Conservation (phyloP, 2,329 filamentous ascomycete genomes). For the Aschersonia sp. region DNA sequence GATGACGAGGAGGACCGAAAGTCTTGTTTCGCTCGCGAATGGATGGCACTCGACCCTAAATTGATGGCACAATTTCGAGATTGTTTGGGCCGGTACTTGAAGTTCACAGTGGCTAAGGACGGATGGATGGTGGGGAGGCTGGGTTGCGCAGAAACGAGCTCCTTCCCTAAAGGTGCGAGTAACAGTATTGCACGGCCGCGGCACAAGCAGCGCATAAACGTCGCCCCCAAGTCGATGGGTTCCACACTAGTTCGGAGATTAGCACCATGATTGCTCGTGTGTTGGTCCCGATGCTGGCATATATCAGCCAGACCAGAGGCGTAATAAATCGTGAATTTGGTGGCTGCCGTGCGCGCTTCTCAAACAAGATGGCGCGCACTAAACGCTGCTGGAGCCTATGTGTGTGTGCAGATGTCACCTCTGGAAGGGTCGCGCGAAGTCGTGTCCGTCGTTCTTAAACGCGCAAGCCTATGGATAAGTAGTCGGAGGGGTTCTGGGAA, state of each 20-base stretch:
- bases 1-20: background rate
- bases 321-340: background rate
- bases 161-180: too few species aligned
- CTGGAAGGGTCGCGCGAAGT: too few species aligned
- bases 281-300: background rate
- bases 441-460: too few species aligned
- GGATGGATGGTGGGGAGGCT: background rate
- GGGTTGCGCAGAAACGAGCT: background rate
- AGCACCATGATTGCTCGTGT: background rate
- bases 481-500: too few species aligned
- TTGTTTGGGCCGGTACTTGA: background rate
- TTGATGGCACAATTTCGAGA: background rate
- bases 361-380: too few species aligned
- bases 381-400: too few species aligned
- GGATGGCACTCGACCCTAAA: too few species aligned
- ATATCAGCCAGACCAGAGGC: background rate
- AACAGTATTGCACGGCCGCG: background rate
- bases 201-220: background rate
- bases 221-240: background rate
- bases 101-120: background rate
- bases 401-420: too few species aligned
- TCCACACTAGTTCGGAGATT: background rate
- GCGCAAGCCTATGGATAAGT: too few species aligned
- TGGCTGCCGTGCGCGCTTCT: too few species aligned
- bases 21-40: background rate